Percentiles rank a stretch among this genome's conserved stretches.
Conservation (phyloP, 768 basidiomycete species). For the Rhizopogon roseolus region DNA sequence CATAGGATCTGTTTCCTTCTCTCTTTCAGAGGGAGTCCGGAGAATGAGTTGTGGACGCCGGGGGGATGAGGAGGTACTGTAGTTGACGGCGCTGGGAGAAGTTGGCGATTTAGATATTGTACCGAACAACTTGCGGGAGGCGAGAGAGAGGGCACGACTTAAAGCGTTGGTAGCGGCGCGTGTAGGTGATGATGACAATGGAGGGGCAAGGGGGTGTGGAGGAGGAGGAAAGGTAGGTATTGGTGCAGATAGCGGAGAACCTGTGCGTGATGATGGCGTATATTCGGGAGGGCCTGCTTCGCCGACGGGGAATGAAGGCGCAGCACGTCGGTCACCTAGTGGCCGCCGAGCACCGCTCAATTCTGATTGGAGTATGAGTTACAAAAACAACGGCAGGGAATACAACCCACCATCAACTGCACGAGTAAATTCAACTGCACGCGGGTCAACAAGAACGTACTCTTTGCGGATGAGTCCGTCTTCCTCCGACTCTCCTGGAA, state of each 20-base stretch:
- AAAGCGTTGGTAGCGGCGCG: conserved; percentile 70
- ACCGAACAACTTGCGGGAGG: conserved; percentile 80
- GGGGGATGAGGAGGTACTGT: conserved; percentile 48
- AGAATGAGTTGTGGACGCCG: conserved; percentile 51
- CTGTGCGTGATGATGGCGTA: conserved; percentile 18
- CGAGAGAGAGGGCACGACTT: conserved; percentile 73
- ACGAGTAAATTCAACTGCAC: conserved; percentile 88
- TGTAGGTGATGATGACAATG: conserved; percentile 64
- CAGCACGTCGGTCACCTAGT: conserved; percentile 48
- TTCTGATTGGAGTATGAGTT: conserved; percentile 39
- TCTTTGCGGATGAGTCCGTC: conserved; percentile 77
- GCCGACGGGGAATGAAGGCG: conserved; percentile 46
- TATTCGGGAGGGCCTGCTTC: conserved; percentile 35
- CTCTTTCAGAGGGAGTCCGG: conserved; percentile 10
- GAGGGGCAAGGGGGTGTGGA: conserved; percentile 41
- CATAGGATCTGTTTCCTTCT: conserved; percentile 50
- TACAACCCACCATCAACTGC: conserved; percentile 76
- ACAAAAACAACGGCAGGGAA: not conserved
- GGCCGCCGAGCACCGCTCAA: conserved; percentile 56
- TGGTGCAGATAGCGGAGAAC: conserved; percentile 17
- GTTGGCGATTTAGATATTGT: conserved; percentile 35
- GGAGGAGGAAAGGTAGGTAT: conserved; percentile 56
- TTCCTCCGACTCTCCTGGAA: conserved; percentile 82
- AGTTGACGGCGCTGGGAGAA: conserved; percentile 32
- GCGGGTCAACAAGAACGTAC: conserved; percentile 90